A percentile compares a stretch with the other conserved stretches of the same genome.
Evolutionary conservation across 495 filamentous ascomycete species (phyloP).

Genomic region (Aspergillus biplanus): DNA sequence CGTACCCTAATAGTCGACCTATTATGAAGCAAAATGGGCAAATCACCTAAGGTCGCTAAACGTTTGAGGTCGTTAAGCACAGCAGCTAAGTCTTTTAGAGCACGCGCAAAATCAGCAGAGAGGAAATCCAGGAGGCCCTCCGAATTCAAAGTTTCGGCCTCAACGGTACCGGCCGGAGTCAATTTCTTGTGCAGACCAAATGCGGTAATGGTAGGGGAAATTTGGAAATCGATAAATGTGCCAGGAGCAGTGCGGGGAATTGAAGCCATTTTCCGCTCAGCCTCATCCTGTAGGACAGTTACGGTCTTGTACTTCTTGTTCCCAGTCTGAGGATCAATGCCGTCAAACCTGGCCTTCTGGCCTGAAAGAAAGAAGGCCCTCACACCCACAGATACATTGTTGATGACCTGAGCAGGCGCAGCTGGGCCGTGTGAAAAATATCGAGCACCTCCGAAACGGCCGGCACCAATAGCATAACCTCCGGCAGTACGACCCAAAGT

Average conservation of each 20-base stretch:
- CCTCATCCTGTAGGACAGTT: conserved; percentile 69
- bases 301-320: conserved; percentile 78
- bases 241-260: conserved; percentile 65
- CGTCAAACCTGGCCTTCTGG: conserved; percentile 82
- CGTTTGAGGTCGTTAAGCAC: conserved; percentile 81
- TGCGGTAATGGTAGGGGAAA: conserved; percentile 86
- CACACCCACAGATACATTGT: conserved; percentile 89
- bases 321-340: conserved; percentile 64
- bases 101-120: conserved; percentile 85
- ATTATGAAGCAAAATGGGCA: conserved; percentile 73
- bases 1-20: conserved; percentile 72
- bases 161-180: conserved; percentile 32
- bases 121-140: conserved; percentile 82
- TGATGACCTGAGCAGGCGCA: conserved; percentile 84
- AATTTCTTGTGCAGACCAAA: conserved; percentile 55
- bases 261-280: conserved; percentile 59
- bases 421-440: conserved; percentile 90
- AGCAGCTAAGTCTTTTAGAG: conserved; percentile 79
- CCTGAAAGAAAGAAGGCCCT: conserved; percentile 89
- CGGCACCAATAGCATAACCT: conserved; percentile 77
- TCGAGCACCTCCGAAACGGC: conserved; percentile 70
- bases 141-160: conserved; percentile 63
- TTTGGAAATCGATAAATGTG: conserved; percentile 79
- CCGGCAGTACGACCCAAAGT: conserved; percentile 82
- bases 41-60: conserved; percentile 74